These are phyloP conservation scores for Ganoderma lingzhi DNA, from an alignment of 1,284 basidiomycete species.

Conservation along the genomic window DNA sequence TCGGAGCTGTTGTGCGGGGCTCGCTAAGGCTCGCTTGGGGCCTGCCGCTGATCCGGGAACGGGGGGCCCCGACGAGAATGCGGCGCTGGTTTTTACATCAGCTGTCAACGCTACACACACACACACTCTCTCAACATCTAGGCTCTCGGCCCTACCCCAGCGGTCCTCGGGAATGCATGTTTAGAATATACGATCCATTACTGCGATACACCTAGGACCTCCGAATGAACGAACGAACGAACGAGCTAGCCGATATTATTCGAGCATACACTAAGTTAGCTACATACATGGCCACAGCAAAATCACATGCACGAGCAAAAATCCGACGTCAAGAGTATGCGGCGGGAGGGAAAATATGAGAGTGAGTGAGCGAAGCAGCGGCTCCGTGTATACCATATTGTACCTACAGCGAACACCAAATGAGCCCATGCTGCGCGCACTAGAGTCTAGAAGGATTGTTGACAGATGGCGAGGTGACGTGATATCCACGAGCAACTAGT, in stretches of 20 bases:
- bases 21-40: too few relatives aligned
- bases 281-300: constrained; percentile 18
- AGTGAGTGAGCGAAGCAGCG: constrained; percentile 8
- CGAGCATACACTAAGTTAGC: constrained; percentile 31
- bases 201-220: constrained; percentile 27
- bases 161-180: too few relatives aligned
- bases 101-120: too few relatives aligned
- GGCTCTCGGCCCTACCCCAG: too few relatives aligned
- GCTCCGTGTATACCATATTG: constrained; percentile 12
- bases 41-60: too few relatives aligned
- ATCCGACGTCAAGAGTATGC: not conserved
- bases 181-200: too few relatives aligned
- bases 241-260: constrained; percentile 29
- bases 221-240: constrained; percentile 24
- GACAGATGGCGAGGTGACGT: not conserved
- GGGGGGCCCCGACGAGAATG: too few relatives aligned
- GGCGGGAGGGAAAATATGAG: not conserved
- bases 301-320: not conserved
- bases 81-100: too few relatives aligned
- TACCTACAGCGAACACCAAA: constrained; percentile 6
- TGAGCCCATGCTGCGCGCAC: constrained; percentile 14
- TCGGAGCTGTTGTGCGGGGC: too few relatives aligned
- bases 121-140: too few relatives aligned
- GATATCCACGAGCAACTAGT: not conserved
- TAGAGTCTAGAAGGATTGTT: not conserved